A percentile compares a stretch with the other conserved stretches of the same genome.
Conservation (phyloP, 345 rosid genomes). For the Lepidium didymum region DNA sequence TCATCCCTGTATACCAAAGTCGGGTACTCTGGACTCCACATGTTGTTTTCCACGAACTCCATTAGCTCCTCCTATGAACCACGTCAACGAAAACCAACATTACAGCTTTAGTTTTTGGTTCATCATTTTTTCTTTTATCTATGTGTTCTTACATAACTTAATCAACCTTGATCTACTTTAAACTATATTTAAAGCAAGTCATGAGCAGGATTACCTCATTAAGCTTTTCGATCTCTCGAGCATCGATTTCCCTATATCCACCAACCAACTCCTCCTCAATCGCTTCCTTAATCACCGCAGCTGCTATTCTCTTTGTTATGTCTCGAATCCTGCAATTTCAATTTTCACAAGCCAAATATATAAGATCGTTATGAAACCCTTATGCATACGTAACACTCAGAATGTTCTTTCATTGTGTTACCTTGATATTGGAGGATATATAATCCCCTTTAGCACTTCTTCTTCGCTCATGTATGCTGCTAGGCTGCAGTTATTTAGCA, state of each 20-base stretch:
- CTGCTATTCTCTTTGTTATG: slow-evolving; percentile 82
- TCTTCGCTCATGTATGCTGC: slow-evolving; percentile 91
- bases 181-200: not conserved
- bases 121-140: not conserved
- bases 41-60: slow-evolving; percentile 61
- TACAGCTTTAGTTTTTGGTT: not conserved
- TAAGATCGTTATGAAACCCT: not conserved
- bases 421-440: slow-evolving; percentile 87
- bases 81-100: not conserved
- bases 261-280: slow-evolving; percentile 68
- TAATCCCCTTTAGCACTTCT: slow-evolving; percentile 71
- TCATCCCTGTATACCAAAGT: slow-evolving; percentile 57
- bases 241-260: slow-evolving; percentile 79
- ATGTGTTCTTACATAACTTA: not conserved
- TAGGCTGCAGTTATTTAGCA: slow-evolving; percentile 49
- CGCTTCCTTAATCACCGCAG: slow-evolving; percentile 88
- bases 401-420: slow-evolving; percentile 12
- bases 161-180: not conserved
- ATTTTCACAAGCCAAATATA: not conserved
- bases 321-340: slow-evolving; percentile 68
- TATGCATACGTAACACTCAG: not conserved
- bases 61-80: slow-evolving; percentile 55
- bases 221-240: slow-evolving; percentile 60
- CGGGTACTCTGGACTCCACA: slow-evolving; percentile 94
- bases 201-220: slow-evolving; percentile 35